Conservation (phyloP, 2,329 filamentous ascomycete genomes). For the Aureobasidium vineae region DNA sequence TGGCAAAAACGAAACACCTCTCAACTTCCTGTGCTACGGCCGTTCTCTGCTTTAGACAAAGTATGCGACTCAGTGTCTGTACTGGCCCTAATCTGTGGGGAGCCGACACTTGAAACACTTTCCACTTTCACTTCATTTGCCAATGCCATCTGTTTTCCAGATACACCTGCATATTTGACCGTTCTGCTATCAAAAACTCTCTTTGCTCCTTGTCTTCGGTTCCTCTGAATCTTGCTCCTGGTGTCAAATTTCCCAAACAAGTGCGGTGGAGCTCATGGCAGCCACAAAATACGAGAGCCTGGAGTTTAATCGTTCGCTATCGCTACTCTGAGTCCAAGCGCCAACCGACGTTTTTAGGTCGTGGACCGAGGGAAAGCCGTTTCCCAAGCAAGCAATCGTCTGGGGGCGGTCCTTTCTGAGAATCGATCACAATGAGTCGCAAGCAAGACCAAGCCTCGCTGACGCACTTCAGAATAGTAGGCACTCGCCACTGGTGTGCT, state of each 20-base stretch:
- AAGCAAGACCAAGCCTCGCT: not conserved
- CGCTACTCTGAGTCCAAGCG: not conserved
- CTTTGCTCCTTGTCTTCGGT: slow-evolving; percentile 1
- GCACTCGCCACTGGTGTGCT: not conserved
- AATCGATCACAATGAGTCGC: not conserved
- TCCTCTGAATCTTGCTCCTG: not conserved
- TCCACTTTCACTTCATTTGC: not conserved
- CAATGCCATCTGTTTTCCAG: not conserved
- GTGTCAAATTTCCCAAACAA: slow-evolving; percentile 8
- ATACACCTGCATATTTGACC: slow-evolving; percentile 6
- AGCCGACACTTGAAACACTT: slow-evolving; percentile 16
- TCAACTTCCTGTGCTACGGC: slow-evolving; percentile 12
- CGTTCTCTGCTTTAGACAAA: slow-evolving; percentile 8
- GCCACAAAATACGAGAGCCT: slow-evolving; percentile 23
- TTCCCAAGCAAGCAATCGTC: slow-evolving; percentile 4
- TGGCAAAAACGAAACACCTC: slow-evolving; percentile 4
- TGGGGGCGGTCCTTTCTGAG: not conserved
- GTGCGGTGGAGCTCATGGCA: slow-evolving; percentile 10
- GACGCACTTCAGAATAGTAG: not conserved
- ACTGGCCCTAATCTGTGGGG: slow-evolving; percentile 18
- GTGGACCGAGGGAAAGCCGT: slow-evolving; percentile 18
- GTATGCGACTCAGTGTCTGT: slow-evolving; percentile 7
- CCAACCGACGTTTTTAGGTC: slow-evolving; percentile 11
- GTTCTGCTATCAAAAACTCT: slow-evolving; percentile 17
- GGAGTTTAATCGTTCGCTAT: slow-evolving; percentile 20